These are phyloP conservation scores for Trichoderma koningii DNA, from an alignment of 2,329 filamentous ascomycete species.

Conservation along the genomic window DNA sequence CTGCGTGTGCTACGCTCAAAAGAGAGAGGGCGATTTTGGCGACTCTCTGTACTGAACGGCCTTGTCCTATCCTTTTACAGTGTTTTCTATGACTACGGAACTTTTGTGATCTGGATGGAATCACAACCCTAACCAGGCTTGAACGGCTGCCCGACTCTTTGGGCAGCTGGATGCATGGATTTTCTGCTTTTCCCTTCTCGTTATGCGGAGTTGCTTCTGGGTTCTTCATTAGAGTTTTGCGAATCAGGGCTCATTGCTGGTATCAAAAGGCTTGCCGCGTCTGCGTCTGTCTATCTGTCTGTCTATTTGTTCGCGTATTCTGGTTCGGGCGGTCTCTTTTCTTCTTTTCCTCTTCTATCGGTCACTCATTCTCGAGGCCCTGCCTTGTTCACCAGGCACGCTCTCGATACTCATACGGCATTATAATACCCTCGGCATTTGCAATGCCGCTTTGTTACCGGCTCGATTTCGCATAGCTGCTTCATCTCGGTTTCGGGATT, in stretches of 20 bases:
- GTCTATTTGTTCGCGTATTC: neutral
- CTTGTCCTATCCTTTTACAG: neutral
- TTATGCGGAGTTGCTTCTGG: constrained; percentile 15
- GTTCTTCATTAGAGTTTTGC: constrained; percentile 17
- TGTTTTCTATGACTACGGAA: constrained; percentile 18
- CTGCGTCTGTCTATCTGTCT: neutral
- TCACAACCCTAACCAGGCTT: neutral
- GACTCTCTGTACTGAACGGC: constrained; percentile 14
- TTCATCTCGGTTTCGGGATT: neutral
- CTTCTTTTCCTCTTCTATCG: neutral
- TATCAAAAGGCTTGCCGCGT: constrained; percentile 22
- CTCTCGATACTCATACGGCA: constrained; percentile 4
- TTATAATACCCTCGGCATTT: constrained; percentile 16
- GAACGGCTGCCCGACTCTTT: neutral
- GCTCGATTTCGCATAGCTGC: constrained; percentile 10
- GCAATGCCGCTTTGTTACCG: constrained; percentile 15
- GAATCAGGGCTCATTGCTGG: constrained; percentile 18
- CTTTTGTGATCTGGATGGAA: neutral
- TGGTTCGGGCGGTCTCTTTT: constrained; percentile 1
- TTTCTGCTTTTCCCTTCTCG: neutral
- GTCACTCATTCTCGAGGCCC: neutral
- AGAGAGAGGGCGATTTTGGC: constrained; percentile 30
- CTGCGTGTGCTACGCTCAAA: constrained; percentile 49
- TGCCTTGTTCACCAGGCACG: constrained; percentile 2
- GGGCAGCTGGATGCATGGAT: neutral